Conservation (phyloP, 768 basidiomycete genomes). For the Mycena pura region DNA sequence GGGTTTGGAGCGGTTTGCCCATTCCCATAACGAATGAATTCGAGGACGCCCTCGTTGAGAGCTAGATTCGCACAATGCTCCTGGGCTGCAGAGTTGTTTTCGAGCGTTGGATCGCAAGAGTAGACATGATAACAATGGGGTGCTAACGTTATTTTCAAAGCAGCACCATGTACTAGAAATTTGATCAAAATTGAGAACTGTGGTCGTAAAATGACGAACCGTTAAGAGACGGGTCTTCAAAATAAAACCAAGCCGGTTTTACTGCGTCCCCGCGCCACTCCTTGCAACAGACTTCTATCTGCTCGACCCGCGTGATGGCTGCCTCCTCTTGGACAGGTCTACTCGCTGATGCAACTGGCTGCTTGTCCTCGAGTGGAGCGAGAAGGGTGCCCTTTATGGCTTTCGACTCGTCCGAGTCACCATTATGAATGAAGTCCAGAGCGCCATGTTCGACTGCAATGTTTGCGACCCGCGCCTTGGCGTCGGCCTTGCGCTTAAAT, state of each 20-base stretch:
- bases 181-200: background rate
- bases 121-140: constrained; percentile 57
- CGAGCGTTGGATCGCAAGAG: constrained; percentile 53
- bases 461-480: constrained; percentile 57
- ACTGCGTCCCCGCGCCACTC: constrained; percentile 62
- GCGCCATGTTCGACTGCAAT: constrained; percentile 67
- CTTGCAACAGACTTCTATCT: constrained; percentile 61
- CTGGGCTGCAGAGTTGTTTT: constrained; percentile 52
- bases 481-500: constrained; percentile 56
- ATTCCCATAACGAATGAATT: constrained; percentile 64
- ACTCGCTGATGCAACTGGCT: constrained; percentile 7
- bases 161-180: constrained; percentile 58
- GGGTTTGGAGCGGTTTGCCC: constrained; percentile 45
- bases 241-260: constrained; percentile 59
- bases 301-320: constrained; percentile 30
- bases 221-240: constrained; percentile 49
- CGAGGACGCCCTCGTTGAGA: constrained; percentile 57
- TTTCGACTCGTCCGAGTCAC: constrained; percentile 45
- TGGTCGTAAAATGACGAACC: constrained; percentile 41
- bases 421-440: constrained; percentile 60
- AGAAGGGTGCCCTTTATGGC: constrained; percentile 43
- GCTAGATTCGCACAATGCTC: constrained; percentile 61
- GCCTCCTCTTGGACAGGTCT: background rate
- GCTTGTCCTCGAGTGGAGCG: constrained; percentile 35
- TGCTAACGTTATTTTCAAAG: constrained; percentile 60